A percentile compares a stretch with the other conserved stretches of the same genome.
Conservation (phyloP, 768 basidiomycete species). For the Amylocystis lapponica region DNA sequence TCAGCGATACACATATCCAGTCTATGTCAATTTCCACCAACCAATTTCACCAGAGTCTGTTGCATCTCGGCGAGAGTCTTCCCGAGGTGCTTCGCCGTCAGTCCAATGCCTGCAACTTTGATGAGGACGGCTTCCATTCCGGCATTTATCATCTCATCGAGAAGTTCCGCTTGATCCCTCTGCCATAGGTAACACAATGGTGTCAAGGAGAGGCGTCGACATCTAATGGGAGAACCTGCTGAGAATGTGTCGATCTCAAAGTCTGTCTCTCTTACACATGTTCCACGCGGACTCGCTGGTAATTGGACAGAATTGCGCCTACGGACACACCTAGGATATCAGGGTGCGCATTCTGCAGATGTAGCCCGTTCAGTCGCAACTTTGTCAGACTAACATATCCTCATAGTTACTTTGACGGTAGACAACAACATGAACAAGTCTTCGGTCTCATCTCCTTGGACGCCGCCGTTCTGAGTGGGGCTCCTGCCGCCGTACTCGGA, state of each 20-base stretch:
- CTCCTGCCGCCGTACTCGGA: slow-evolving; percentile 78
- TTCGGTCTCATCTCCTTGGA: slow-evolving; percentile 91
- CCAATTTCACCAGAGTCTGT: slow-evolving; percentile 65
- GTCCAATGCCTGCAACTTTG: slow-evolving; percentile 94
- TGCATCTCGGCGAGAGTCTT: slow-evolving; percentile 70
- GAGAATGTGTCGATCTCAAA: not conserved
- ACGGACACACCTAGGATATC: slow-evolving; percentile 85
- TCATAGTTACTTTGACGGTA: slow-evolving; percentile 61
- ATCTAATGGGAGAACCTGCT: slow-evolving; percentile 39
- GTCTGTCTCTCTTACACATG: slow-evolving; percentile 69
- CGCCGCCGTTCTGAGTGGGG: slow-evolving; percentile 39
- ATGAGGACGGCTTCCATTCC: slow-evolving; percentile 82
- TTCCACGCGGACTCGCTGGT: slow-evolving; percentile 94
- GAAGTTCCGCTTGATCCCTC: slow-evolving; percentile 77
- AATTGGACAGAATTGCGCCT: slow-evolving; percentile 95
- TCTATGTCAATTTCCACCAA: slow-evolving; percentile 25
- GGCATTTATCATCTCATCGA: slow-evolving; percentile 79
- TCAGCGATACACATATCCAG: not conserved
- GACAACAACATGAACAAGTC: slow-evolving; percentile 74
- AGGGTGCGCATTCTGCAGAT: slow-evolving; percentile 60
- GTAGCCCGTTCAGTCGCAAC: too few relatives aligned
- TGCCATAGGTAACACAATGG: slow-evolving; percentile 93
- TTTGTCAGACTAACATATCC: not conserved
- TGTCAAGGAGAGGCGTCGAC: slow-evolving; percentile 72
- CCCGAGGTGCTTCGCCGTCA: slow-evolving; percentile 73